phyloP scores from a whole-genome alignment of 345 rosid genomes.

The Odontarrhena argentea region DNA sequence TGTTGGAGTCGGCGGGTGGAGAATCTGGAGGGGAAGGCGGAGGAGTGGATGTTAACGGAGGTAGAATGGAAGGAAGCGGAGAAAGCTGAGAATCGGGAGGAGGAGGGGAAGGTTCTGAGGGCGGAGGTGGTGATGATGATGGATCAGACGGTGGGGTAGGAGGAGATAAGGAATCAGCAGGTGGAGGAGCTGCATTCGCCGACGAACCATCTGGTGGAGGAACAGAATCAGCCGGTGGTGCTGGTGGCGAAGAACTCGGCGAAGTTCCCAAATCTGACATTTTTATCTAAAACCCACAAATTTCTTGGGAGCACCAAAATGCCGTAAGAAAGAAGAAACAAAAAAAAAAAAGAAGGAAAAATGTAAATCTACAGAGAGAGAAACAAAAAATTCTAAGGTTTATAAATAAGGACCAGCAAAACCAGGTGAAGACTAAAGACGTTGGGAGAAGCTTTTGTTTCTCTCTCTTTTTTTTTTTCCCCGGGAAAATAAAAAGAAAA shows the following conservation, averaged over 20 bases:
- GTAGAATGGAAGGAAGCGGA: slow-evolving; percentile 23
- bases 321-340: neutral
- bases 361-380: too few species aligned
- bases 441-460: slow-evolving; percentile 21
- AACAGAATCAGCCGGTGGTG: slow-evolving; percentile 27
- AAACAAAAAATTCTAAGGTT: neutral
- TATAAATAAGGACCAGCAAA: slow-evolving; percentile 20
- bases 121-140: slow-evolving; percentile 39
- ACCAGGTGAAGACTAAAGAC: slow-evolving; percentile 20
- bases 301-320: neutral
- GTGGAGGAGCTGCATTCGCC: slow-evolving; percentile 25
- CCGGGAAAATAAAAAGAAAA: slow-evolving; percentile 14
- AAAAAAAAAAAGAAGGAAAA: neutral
- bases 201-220: slow-evolving; percentile 28
- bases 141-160: slow-evolving; percentile 34
- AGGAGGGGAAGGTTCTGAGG: slow-evolving; percentile 29
- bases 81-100: slow-evolving; percentile 38
- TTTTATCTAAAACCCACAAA: slow-evolving; percentile 5
- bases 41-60: slow-evolving; percentile 26
- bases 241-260: slow-evolving; percentile 48
- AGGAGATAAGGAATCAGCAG: slow-evolving; percentile 25
- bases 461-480: slow-evolving; percentile 32
- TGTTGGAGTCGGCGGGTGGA: slow-evolving; percentile 24
- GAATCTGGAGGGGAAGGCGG: slow-evolving; percentile 33
- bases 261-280: slow-evolving; percentile 53